phyloP scores from a whole-genome alignment of 805 yeast genomes.

The Ogataea chonburiensis region DNA sequence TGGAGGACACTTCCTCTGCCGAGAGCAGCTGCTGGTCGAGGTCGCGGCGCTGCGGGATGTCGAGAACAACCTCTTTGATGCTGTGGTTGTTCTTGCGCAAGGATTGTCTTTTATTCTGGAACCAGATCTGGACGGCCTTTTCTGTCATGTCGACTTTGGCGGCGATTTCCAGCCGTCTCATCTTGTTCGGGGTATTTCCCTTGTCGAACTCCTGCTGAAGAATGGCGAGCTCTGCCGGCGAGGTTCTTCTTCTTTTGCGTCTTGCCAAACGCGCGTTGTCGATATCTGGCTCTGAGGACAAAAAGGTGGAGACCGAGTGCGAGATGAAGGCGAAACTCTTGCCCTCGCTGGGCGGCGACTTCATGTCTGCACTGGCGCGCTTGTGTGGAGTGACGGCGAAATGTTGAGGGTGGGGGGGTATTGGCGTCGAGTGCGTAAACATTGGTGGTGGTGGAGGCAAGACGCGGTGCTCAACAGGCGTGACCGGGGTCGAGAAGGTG shows the following conservation, averaged over 20 bases:
- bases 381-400: slow-evolving; percentile 8
- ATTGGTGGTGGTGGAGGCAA: slow-evolving; percentile 25
- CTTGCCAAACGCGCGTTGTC: slow-evolving; percentile 93
- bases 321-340: slow-evolving; percentile 81
- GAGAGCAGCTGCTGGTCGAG: slow-evolving; percentile 27
- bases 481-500: slow-evolving; percentile 16
- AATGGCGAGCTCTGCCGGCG: slow-evolving; percentile 79
- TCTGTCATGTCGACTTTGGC: slow-evolving; percentile 87
- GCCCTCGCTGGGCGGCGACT: slow-evolving; percentile 25
- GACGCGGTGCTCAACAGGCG: slow-evolving; percentile 22
- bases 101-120: slow-evolving; percentile 91
- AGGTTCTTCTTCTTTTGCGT: slow-evolving; percentile 92
- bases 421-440: slow-evolving; percentile 23
- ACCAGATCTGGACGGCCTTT: slow-evolving; percentile 98
- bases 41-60: slow-evolving; percentile 27
- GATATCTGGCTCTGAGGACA: slow-evolving; percentile 75
- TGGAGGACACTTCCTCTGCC: slow-evolving; percentile 17
- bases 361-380: slow-evolving; percentile 9
- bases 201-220: slow-evolving; percentile 74
- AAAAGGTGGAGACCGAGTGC: slow-evolving; percentile 88
- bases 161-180: slow-evolving; percentile 76
- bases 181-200: slow-evolving; percentile 80
- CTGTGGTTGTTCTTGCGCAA: slow-evolving; percentile 46
- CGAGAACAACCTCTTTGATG: slow-evolving; percentile 33
- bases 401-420: slow-evolving; percentile 16